Evolutionary conservation across 2,329 filamentous ascomycete species (phyloP).

Genomic region (Microdochium nivale): DNA sequence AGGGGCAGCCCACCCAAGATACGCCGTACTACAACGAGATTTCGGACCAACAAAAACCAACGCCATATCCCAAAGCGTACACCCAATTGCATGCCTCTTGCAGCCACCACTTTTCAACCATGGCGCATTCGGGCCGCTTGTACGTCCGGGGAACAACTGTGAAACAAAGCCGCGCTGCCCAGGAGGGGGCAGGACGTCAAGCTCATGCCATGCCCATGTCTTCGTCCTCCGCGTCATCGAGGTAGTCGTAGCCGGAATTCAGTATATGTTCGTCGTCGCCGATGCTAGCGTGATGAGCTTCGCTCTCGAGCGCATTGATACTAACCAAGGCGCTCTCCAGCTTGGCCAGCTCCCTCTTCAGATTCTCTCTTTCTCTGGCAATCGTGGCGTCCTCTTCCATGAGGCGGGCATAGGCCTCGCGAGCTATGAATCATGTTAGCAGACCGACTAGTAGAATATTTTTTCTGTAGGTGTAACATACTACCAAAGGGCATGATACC

Average conservation of each 20-base stretch:
- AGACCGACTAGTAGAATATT: too few relatives aligned
- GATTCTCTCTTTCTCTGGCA: conserved; percentile 27
- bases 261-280: conserved; percentile 3
- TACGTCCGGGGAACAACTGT: too few relatives aligned
- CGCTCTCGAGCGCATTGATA: conserved; percentile 33
- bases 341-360: conserved; percentile 35
- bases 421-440: conserved; percentile 3
- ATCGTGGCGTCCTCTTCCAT: conserved; percentile 41
- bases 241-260: conserved; percentile 8
- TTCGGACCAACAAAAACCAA: too few relatives aligned
- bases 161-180: too few relatives aligned
- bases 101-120: too few relatives aligned
- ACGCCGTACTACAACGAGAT: too few relatives aligned
- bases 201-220: background rate
- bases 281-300: conserved; percentile 12
- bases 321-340: conserved; percentile 36
- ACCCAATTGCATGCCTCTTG: too few relatives aligned
- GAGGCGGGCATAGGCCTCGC: conserved; percentile 26
- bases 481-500: conserved; percentile 13
- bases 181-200: background rate
- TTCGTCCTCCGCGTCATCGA: conserved; percentile 1
- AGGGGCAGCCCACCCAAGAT: too few relatives aligned
- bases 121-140: too few relatives aligned
- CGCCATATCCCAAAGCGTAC: too few relatives aligned
- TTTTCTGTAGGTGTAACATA: conserved; percentile 11